Percentiles rank a stretch among this genome's conserved stretches.
phyloP scores from a whole-genome alignment of 768 basidiomycete species.

The Termitomyces sp. region DNA sequence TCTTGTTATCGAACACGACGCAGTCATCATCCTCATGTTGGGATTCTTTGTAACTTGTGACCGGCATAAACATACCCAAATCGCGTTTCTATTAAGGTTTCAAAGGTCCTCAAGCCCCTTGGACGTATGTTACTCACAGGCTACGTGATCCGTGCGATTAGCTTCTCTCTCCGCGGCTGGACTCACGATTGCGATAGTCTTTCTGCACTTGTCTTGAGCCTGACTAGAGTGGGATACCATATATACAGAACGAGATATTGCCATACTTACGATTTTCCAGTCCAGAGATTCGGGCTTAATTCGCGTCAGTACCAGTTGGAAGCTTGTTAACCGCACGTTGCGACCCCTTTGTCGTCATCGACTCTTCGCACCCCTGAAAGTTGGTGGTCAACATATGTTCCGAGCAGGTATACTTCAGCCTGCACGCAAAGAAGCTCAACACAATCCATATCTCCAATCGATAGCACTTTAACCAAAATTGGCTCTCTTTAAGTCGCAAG shows the following conservation, averaged over 20 bases:
- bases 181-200: not conserved
- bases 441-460: not conserved
- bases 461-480: not conserved
- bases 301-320: not conserved
- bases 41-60: conserved; percentile 1
- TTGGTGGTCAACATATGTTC: not conserved
- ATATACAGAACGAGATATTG: not conserved
- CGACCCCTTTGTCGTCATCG: not conserved
- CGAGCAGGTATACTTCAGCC: not conserved
- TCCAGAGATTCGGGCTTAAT: not conserved
- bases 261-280: not conserved
- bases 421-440: not conserved
- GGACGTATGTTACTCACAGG: not conserved
- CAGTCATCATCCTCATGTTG: not conserved
- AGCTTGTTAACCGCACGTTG: not conserved
- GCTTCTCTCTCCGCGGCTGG: not conserved
- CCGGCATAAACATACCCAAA: not conserved
- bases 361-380: not conserved
- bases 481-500: not conserved
- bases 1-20: not conserved
- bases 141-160: not conserved
- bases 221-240: not conserved
- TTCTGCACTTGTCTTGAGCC: not conserved
- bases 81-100: conserved; percentile 1
- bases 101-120: not conserved